Conservation (phyloP, 106 monocot genomes). For the Apostasia shenzhenica region DNA sequence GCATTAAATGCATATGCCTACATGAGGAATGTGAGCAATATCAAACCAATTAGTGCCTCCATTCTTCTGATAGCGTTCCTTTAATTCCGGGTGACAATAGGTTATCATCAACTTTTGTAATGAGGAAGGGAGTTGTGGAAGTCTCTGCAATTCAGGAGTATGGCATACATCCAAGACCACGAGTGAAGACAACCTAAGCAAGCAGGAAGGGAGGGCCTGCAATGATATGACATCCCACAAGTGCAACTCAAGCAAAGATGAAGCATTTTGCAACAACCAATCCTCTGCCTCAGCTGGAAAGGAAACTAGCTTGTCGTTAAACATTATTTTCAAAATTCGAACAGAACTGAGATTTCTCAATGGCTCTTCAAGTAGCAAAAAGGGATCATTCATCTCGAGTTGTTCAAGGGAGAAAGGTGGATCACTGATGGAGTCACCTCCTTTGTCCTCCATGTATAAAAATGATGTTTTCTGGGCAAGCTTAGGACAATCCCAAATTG, state of each 20-base stretch:
- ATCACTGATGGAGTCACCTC: not conserved
- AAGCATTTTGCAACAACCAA: constrained; percentile 7
- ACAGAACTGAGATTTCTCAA: constrained; percentile 2
- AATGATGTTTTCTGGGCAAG: constrained; percentile 1
- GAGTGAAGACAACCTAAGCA: constrained; percentile 1
- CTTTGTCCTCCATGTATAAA: not conserved
- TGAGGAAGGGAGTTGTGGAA: constrained; percentile 1
- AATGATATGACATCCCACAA: constrained; percentile 4
- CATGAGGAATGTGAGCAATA: constrained; percentile 9
- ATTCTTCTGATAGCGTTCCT: constrained; percentile 4
- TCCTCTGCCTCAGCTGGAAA: not conserved
- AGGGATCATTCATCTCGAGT: constrained; percentile 4
- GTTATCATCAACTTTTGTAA: constrained; percentile 7
- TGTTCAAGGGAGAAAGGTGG: not conserved
- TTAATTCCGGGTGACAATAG: constrained; percentile 9
- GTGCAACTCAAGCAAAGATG: constrained; percentile 7
- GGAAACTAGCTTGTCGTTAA: not conserved
- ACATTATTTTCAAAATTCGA: not conserved
- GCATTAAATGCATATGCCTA: constrained; percentile 1
- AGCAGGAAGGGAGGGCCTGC: constrained; percentile 4
- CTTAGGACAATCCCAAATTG: constrained; percentile 7
- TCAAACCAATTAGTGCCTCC: constrained; percentile 1
- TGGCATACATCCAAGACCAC: constrained; percentile 4
- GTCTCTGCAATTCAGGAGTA: not conserved
- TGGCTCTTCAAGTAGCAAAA: constrained; percentile 1